Base-by-base conservation (phyloP, 169 alveolate species). In the Plasmodium malariae region DNA sequence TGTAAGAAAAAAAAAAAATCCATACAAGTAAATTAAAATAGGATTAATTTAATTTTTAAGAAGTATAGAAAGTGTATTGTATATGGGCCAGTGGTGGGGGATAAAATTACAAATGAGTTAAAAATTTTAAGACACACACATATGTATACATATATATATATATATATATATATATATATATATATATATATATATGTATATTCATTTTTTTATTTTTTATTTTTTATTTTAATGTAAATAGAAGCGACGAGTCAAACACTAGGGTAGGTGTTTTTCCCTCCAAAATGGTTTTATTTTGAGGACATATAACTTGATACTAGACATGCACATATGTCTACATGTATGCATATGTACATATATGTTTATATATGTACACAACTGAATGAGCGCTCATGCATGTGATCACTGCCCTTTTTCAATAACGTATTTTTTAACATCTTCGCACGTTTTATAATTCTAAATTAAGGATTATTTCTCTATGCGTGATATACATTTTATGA, bases 31-130 rank as follows among this genome's bases (percentile, higher is more conserved):
- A 54, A 21, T 54, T 54, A 17, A 17, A 54, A 54, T 21, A 21
- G 4, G 34, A 1, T 14, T 14, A 21, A 54, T 14, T 14, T 54
- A 21, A 1, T 54, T 12, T 54, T 17, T 14, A 6, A 40, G 5
- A 40, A 40, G 5, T 40, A 54, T 54, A 17, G 4, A 9, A 14
- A 21, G 55, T 45, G 55, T 3, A 45, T 11, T 45, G 55, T 17
- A 45, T 11, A 3, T 45, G 14, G 14, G 14, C 14, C 14, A 1
- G 4, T 17, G 14, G 9, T 67, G 28, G 17, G 19, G 28, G n/a
- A 40, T 67, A 28, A 37, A 40, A 67, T 67, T 40, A 36, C 74
- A 67, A 67, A 67, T 26, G 54, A 17, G 17, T 67, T 67, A 12
- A 67, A 67, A 67, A 67, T 4, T 40, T 36, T 19, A 12, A 17